A percentile compares a stretch with the other conserved stretches of the same genome.
Evolutionary conservation across 1,139 yeast genomes (phyloP).

Genomic region (Scheffersomyces titani): DNA sequence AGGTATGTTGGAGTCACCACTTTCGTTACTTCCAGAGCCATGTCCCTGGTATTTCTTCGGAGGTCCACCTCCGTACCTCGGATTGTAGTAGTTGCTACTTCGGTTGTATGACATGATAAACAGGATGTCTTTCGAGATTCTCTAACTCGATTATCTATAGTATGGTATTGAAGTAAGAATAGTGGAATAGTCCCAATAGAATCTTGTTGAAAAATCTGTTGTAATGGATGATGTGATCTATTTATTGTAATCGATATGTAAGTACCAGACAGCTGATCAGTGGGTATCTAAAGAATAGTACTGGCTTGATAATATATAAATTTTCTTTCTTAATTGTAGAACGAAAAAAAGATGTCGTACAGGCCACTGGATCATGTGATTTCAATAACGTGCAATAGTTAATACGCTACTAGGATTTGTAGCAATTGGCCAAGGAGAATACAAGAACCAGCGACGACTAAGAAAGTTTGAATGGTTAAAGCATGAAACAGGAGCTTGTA

Average conservation of each 20-base stretch:
- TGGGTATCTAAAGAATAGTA: not conserved
- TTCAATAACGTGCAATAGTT: too few species aligned
- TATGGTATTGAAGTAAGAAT: not conserved
- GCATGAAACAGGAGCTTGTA: too few species aligned
- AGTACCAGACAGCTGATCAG: not conserved
- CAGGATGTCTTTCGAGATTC: not conserved
- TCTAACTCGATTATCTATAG: not conserved
- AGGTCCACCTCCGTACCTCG: constrained; percentile 13
- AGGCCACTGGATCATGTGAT: not conserved
- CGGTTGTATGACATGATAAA: constrained; percentile 15
- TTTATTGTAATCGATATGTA: not conserved
- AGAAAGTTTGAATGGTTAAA: too few species aligned
- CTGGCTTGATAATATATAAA: not conserved
- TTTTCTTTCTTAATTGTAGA: not conserved
- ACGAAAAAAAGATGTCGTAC: not conserved
- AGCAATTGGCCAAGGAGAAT: too few species aligned
- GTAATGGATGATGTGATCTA: not conserved
- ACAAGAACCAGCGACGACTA: too few species aligned
- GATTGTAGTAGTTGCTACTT: constrained; percentile 16
- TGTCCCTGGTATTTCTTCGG: constrained; percentile 9
- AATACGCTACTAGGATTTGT: too few species aligned
- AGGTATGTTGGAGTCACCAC: not conserved
- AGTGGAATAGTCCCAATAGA: not conserved
- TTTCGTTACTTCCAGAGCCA: constrained; percentile 2
- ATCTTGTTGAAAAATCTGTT: not conserved